Evolutionary conservation across 1,284 basidiomycete species (phyloP).

Genomic region (Fereydounia khargensis): DNA sequence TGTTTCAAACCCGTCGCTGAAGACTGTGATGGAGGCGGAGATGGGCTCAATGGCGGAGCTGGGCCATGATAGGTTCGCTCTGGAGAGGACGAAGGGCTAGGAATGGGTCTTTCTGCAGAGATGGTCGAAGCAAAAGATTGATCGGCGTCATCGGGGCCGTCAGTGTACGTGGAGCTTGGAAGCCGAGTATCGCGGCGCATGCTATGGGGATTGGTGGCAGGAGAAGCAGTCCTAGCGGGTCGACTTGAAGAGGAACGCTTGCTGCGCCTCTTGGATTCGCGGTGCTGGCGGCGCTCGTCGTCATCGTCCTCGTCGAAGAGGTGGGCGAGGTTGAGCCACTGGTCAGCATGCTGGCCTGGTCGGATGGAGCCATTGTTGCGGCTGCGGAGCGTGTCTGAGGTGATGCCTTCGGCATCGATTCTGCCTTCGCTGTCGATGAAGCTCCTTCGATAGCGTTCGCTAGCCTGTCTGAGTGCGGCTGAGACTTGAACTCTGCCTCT

Average conservation of each 20-base stretch:
- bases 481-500: slow-evolving; percentile 26
- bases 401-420: slow-evolving; percentile 42
- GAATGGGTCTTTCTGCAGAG: too few species aligned
- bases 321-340: slow-evolving; percentile 45
- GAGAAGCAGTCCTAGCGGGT: background rate
- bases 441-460: slow-evolving; percentile 15
- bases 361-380: slow-evolving; percentile 18
- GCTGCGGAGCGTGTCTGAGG: slow-evolving; percentile 24
- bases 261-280: slow-evolving; percentile 8
- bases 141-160: too few species aligned
- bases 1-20: too few species aligned
- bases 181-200: too few species aligned
- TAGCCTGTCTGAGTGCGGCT: slow-evolving; percentile 11
- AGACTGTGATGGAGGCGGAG: too few species aligned
- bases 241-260: slow-evolving; percentile 8
- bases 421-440: slow-evolving; percentile 18
- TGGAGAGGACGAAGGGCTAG: too few species aligned
- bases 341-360: slow-evolving; percentile 31
- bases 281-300: background rate
- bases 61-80: too few species aligned
- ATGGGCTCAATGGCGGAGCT: too few species aligned
- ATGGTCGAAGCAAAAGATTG: too few species aligned
- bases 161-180: too few species aligned
- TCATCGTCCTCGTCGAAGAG: slow-evolving; percentile 19
- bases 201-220: background rate